These are phyloP conservation scores for Halophytophthora polymorphica DNA, from an alignment of 352 stramenopile genomes.

Conservation along the genomic window DNA sequence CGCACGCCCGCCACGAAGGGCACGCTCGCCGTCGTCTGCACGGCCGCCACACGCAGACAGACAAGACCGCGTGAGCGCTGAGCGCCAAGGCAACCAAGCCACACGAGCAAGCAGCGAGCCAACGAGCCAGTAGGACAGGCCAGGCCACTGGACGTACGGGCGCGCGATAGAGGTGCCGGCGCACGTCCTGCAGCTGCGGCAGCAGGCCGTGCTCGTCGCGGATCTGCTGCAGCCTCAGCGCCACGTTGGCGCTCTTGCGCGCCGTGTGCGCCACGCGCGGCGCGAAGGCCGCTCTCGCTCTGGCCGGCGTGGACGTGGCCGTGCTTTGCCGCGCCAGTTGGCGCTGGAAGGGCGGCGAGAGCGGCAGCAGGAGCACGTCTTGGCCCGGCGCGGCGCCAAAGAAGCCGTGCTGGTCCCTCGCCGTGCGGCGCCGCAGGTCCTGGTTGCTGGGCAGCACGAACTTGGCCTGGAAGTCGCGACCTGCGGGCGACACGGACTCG, in stretches of 20 bases:
- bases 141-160: constrained; percentile 27
- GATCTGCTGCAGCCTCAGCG: constrained; percentile 55
- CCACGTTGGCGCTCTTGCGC: constrained; percentile 58
- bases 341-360: constrained; percentile 30
- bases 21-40: constrained; percentile 17
- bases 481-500: constrained; percentile 20
- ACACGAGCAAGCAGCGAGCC: too few relatives aligned
- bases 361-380: constrained; percentile 20
- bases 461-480: constrained; percentile 64
- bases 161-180: constrained; percentile 47
- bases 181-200: constrained; percentile 50
- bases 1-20: constrained; percentile 41
- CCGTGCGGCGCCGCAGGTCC: constrained; percentile 49
- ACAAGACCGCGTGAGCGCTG: neutral
- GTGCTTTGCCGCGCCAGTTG: constrained; percentile 17
- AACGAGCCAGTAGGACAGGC: too few relatives aligned
- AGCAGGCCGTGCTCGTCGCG: constrained; percentile 57
- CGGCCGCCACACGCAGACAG: neutral
- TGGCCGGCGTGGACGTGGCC: constrained; percentile 6
- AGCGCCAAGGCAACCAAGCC: neutral
- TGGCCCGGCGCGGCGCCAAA: constrained; percentile 36
- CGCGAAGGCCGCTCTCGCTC: constrained; percentile 10
- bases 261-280: constrained; percentile 53
- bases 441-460: constrained; percentile 63
- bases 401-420: constrained; percentile 62